Evolutionary conservation across 441 rosid species (phyloP).

Genomic region (Pelargonium australe): DNA sequence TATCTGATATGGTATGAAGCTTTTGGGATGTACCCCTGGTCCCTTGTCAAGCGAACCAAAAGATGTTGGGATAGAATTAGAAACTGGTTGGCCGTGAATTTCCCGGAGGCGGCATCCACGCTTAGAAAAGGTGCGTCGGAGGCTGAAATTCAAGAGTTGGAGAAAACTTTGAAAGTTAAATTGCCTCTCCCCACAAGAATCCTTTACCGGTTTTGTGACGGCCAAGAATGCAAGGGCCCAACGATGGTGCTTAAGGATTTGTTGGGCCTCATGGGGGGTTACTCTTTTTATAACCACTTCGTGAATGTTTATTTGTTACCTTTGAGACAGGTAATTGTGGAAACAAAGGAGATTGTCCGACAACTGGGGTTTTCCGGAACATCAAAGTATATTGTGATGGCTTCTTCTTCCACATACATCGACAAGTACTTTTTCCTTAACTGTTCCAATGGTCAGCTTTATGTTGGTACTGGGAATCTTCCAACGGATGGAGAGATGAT

Average conservation of each 20-base stretch:
- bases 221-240: conserved; percentile 40
- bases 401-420: conserved; percentile 33
- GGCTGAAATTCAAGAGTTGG: conserved; percentile 42
- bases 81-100: conserved; percentile 51
- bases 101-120: conserved; percentile 65
- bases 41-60: conserved; percentile 59
- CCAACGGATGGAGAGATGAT: conserved; percentile 40
- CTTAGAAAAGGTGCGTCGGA: conserved; percentile 71
- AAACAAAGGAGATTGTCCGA: conserved; percentile 30
- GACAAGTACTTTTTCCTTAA: conserved; percentile 67
- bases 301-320: conserved; percentile 70
- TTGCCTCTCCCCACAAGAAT: conserved; percentile 73
- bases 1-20: conserved; percentile 65
- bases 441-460: conserved; percentile 62
- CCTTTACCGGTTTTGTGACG: conserved; percentile 74
- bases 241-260: conserved; percentile 6
- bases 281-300: conserved; percentile 36
- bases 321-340: conserved; percentile 35
- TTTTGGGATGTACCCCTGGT: conserved; percentile 74
- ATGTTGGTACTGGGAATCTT: conserved; percentile 51
- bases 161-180: conserved; percentile 45
- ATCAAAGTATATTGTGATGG: conserved; percentile 44
- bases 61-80: conserved; percentile 65
- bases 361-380: conserved; percentile 24
- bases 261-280: conserved; percentile 76